Conservation (phyloP, 257 asterid species). For the Plantago ovata region DNA sequence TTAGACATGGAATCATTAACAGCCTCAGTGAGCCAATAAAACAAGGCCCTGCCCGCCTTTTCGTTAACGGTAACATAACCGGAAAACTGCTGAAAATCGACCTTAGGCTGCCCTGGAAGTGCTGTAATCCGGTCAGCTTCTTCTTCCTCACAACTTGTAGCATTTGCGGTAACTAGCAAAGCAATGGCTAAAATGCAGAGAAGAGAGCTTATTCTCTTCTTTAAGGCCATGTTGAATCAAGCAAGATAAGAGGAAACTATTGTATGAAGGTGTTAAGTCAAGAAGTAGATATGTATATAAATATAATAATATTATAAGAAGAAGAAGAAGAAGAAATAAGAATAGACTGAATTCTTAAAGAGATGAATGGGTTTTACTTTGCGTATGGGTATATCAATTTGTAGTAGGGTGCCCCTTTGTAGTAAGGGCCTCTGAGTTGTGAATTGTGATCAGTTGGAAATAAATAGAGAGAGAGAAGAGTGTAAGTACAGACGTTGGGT, state of each 20-base stretch:
- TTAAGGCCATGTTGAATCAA: not conserved
- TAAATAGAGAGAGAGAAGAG: constrained; percentile 21
- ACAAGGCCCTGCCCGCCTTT: constrained; percentile 79
- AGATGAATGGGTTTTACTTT: not conserved
- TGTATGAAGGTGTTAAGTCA: not conserved
- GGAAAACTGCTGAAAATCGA: constrained; percentile 68
- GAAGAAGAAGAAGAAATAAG: too few species aligned
- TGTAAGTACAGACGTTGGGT: not conserved
- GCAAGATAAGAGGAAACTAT: not conserved
- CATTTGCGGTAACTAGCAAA: constrained; percentile 16
- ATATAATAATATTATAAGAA: not conserved
- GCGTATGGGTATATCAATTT: too few species aligned
- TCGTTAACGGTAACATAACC: constrained; percentile 79
- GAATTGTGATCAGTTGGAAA: constrained; percentile 21
- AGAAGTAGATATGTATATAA: not conserved
- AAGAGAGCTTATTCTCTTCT: not conserved
- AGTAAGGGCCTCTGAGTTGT: too few species aligned
- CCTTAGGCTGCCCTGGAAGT: constrained; percentile 90
- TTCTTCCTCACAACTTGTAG: constrained; percentile 28
- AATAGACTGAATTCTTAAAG: too few species aligned
- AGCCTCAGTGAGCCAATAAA: constrained; percentile 90
- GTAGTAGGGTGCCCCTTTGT: too few species aligned
- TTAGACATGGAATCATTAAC: constrained; percentile 36
- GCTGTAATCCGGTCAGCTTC: constrained; percentile 61
- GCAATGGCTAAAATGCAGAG: constrained; percentile 15